These are phyloP conservation scores for Sugiyamaella boreocaroliniensis DNA, from an alignment of 805 yeast species.

Conservation along the genomic window DNA sequence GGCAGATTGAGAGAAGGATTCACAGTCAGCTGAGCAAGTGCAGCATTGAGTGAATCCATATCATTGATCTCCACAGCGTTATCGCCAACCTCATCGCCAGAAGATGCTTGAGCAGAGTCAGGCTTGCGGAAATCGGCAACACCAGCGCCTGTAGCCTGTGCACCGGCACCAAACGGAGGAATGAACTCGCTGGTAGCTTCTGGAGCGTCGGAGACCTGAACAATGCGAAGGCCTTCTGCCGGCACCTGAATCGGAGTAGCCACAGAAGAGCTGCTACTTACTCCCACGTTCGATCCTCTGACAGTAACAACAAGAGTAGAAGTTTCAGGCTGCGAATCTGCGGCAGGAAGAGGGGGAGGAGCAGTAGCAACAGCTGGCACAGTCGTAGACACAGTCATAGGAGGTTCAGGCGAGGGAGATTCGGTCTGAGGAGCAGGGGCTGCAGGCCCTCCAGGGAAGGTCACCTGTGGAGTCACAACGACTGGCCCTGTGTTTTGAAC, in stretches of 20 bases:
- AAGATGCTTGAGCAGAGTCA: no score
- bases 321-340: background rate
- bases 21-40: background rate
- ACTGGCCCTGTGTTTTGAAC: background rate
- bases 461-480: background rate
- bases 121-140: no score
- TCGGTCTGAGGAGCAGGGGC: background rate
- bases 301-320: background rate
- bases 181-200: background rate
- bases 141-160: background rate
- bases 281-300: background rate
- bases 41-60: background rate
- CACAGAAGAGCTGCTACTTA: background rate
- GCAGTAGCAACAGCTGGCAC: background rate
- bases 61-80: background rate
- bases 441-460: background rate
- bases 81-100: background rate
- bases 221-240: background rate
- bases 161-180: background rate
- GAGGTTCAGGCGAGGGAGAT: background rate
- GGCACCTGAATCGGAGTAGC: background rate
- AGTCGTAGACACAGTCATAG: background rate
- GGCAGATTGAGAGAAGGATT: background rate
- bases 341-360: background rate
- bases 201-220: background rate